Conservation (phyloP, 345 rosid species). For the Aegle marmelos region DNA sequence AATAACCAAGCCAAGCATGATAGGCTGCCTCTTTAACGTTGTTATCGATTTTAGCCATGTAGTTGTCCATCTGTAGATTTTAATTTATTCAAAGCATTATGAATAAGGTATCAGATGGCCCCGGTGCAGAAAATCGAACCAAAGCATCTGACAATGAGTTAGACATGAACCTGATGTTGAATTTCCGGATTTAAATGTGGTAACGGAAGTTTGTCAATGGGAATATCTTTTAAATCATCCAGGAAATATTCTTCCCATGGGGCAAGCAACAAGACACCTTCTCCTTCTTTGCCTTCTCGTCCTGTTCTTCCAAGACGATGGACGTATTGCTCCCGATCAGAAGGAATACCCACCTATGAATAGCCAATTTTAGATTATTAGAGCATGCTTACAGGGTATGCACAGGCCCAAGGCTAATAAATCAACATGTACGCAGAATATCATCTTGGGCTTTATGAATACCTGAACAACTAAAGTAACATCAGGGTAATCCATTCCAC, state of each 20-base stretch:
- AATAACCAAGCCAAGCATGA: slow-evolving; percentile 96
- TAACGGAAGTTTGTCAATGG: slow-evolving; percentile 55
- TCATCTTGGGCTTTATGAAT: slow-evolving; percentile 14
- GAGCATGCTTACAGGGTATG: not conserved
- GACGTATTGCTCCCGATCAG: slow-evolving; percentile 75
- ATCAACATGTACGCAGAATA: not conserved
- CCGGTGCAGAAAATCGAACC: not conserved
- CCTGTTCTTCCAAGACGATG: slow-evolving; percentile 95
- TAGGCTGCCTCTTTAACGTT: slow-evolving; percentile 91
- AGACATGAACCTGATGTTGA: slow-evolving; percentile 52
- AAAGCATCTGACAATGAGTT: not conserved
- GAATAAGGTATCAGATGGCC: not conserved
- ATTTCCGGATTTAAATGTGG: slow-evolving; percentile 57
- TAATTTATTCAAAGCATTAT: slow-evolving; percentile 9
- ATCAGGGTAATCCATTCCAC: slow-evolving; percentile 94
- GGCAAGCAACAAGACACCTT: slow-evolving; percentile 79
- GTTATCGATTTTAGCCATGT: slow-evolving; percentile 67
- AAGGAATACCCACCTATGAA: slow-evolving; percentile 77
- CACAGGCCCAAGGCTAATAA: not conserved
- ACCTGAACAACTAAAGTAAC: slow-evolving; percentile 98
- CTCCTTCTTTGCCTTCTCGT: slow-evolving; percentile 78
- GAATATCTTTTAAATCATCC: slow-evolving; percentile 75
- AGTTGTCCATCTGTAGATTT: slow-evolving; percentile 54
- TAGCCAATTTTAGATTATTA: slow-evolving; percentile 6
- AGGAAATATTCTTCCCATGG: slow-evolving; percentile 98